Evolutionary conservation across 306 rosid genomes (phyloP).

Genomic region (Trifolium subterraneum): DNA sequence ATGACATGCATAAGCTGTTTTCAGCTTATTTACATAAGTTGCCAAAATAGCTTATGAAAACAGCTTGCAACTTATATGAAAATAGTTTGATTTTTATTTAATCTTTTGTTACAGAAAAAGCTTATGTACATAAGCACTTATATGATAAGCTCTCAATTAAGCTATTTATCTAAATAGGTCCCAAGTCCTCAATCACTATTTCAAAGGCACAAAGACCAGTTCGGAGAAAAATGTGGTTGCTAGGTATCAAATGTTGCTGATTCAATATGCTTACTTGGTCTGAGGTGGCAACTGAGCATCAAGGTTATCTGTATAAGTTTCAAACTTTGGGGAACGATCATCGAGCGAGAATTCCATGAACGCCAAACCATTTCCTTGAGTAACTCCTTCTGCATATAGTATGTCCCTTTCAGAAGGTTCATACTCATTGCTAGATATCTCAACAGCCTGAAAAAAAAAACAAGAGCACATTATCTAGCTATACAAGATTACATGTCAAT

Average conservation of each 20-base stretch:
- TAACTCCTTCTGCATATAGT: conserved; percentile 95
- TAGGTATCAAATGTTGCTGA: not conserved
- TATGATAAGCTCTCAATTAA: no score
- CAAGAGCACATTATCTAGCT: conserved; percentile 23
- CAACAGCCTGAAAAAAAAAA: conserved; percentile 81
- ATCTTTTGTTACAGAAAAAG: no score
- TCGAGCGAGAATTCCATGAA: conserved; percentile 94
- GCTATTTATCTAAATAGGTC: no score
- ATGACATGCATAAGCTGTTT: no score
- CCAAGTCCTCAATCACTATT: conserved; percentile 1
- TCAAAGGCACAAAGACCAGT: not conserved
- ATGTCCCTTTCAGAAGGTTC: conserved; percentile 96
- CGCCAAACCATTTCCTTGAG: conserved; percentile 97
- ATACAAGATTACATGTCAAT: not conserved
- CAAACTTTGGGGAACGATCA: conserved; percentile 86
- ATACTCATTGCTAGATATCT: conserved; percentile 94
- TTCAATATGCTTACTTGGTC: conserved; percentile 63
- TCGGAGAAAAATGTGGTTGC: not conserved
- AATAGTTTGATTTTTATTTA: no score
- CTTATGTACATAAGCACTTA: no score
- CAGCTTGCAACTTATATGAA: no score
- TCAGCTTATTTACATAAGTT: no score
- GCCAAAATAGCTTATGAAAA: no score
- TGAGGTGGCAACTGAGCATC: conserved; percentile 80
- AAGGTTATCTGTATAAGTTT: conserved; percentile 73